Evolutionary conservation across 2,329 filamentous ascomycete genomes (phyloP), one percentile per base, ranked within the genome.

Genomic region (Trichoderma endophyticum): DNA sequence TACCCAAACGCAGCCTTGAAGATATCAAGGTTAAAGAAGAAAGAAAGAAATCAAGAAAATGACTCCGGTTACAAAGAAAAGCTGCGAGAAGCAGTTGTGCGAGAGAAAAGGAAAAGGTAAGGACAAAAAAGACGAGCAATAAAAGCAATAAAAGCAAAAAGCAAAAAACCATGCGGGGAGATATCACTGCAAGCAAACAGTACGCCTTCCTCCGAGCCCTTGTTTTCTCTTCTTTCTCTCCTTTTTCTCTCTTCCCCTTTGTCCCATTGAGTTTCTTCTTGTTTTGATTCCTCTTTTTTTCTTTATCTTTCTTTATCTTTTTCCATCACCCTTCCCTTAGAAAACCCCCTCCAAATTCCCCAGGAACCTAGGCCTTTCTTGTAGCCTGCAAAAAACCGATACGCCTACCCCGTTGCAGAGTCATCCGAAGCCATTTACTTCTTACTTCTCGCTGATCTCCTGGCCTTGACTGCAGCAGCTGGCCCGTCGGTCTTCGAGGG

Each of bases 331-430:
- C 34, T 59, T 5, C 66, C 28, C 28, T 24, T 54, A 6, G 6
- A 54, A 24, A 24, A 14, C 9, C 21, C n/a, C 43, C 9, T 4
- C 43, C 9, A 21, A 51, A 12, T 3, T 4, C 32, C 9, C 18
- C 28, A 24, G 4, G 39, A 43, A 15, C 61, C 73, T 74, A 65
- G 70, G 60, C 74, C 73, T 72, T 54, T 63, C 32, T 70, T 34
- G 12, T 18, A 15, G 36, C 28, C 66, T 69, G 56, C 34, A 60
- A 51, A 34, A 66, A 56, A 34, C 63, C 63, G 21, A 69, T 69
- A 69, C 66, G 56, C 66, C 56, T 69, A 15, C 67, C 67, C 21
- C 48, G 63, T 18, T 66, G 63, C n/a, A 66, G 63, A 66, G 63
- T 34, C 63, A 66, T 70, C 67, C 30, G 57, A 14, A 62, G 24